A percentile compares a stretch with the other conserved stretches of the same genome.
phyloP scores from a whole-genome alignment of 306 rosid genomes.

The Pyrus communis region DNA sequence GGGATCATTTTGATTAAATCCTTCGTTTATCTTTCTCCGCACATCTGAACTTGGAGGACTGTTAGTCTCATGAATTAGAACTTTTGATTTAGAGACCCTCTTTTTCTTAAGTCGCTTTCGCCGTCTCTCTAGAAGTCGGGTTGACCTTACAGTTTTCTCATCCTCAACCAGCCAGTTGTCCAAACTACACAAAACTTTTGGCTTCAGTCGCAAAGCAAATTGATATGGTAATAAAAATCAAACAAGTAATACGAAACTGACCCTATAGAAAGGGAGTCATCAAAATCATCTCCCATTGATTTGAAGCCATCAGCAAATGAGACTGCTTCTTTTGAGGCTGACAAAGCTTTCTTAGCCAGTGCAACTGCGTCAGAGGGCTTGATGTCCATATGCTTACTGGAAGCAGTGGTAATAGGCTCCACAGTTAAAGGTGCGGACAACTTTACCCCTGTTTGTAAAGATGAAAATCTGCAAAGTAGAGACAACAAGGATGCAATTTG shows the following conservation, averaged over 20 bases:
- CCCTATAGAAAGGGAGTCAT: conserved; percentile 39
- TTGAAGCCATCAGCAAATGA: conserved; percentile 38
- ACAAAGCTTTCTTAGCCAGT: conserved; percentile 70
- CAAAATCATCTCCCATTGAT: conserved; percentile 25
- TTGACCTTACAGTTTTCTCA: conserved; percentile 56
- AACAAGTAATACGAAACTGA: conserved; percentile 31
- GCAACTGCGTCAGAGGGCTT: conserved; percentile 33
- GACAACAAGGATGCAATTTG: conserved; percentile 6
- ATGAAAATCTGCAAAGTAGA: conserved; percentile 47
- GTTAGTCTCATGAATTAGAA: conserved; percentile 28
- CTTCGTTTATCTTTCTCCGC: conserved; percentile 47
- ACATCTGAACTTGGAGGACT: conserved; percentile 28
- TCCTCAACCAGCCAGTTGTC: conserved; percentile 26
- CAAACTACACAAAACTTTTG: conserved; percentile 21
- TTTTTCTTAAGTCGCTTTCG: conserved; percentile 59
- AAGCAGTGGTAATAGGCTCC: conserved; percentile 16
- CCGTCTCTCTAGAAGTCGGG: conserved; percentile 55
- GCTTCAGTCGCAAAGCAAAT: conserved; percentile 15
- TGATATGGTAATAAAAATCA: conserved; percentile 9
- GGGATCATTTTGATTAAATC: conserved; percentile 55
- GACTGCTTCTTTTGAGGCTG: conserved; percentile 67
- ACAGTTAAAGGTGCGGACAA: conserved; percentile 16
- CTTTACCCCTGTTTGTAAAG: conserved; percentile 25
- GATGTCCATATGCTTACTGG: conserved; percentile 23
- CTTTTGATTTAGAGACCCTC: conserved; percentile 36